phyloP scores from a whole-genome alignment of 805 yeast species.

The Kodamaea kaohsiungensis region DNA sequence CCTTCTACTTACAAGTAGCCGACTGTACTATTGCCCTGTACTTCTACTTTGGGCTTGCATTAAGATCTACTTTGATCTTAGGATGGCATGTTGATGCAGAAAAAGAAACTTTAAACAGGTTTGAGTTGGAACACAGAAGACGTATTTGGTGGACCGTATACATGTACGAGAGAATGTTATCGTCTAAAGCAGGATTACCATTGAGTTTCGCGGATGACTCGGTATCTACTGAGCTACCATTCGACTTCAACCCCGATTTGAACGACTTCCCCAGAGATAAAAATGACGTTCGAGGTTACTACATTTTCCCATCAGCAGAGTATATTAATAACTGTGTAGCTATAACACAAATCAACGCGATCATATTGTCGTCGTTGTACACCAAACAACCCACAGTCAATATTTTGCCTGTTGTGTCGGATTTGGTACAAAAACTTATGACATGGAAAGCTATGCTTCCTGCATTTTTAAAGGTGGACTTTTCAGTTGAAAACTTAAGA shows the following conservation, averaged over 20 bases:
- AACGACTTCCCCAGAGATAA: constrained; percentile 36
- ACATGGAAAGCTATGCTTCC: constrained; percentile 71
- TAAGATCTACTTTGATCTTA: constrained; percentile 67
- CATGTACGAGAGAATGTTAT: constrained; percentile 67
- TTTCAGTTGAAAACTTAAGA: constrained; percentile 49
- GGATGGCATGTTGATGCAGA: constrained; percentile 87
- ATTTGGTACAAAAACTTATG: constrained; percentile 63
- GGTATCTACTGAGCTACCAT: constrained; percentile 74
- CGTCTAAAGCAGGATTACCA: constrained; percentile 81
- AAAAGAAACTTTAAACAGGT: constrained; percentile 53
- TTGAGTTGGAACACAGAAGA: constrained; percentile 54
- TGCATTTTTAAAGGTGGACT: constrained; percentile 63
- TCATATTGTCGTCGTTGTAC: constrained; percentile 65
- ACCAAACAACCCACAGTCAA: constrained; percentile 77
- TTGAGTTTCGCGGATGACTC: constrained; percentile 78
- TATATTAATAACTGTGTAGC: constrained; percentile 74
- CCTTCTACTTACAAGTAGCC: constrained; percentile 79
- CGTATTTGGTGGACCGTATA: constrained; percentile 52
- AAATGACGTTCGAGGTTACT: constrained; percentile 60
- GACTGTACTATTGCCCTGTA: constrained; percentile 83
- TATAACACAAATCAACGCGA: constrained; percentile 77
- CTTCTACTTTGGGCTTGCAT: constrained; percentile 75
- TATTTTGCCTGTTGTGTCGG: constrained; percentile 71
- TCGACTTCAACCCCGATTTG: constrained; percentile 62
- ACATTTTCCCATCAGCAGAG: constrained; percentile 78